Base-by-base conservation (phyloP, 441 rosid genomes). In the Gossypium gossypioides region DNA sequence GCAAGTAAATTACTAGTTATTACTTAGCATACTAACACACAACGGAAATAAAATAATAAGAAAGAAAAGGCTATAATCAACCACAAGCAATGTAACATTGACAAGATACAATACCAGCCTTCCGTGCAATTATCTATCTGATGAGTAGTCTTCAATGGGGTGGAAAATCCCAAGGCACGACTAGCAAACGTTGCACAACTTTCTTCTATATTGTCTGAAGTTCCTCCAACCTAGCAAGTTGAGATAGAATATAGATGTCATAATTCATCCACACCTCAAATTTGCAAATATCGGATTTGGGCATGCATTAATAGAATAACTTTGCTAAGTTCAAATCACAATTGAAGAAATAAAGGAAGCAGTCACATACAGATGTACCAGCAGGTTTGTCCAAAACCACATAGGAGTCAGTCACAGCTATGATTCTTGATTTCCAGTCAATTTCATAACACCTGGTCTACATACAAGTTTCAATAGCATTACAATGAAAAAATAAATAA, bases 41-140 rank as follows among this genome's bases (percentile, higher is more conserved):
- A 9, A 61, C 2, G 21, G 3, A 61, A 15, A 74, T 54, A 54
- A 76, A 46, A 34, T 19, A 55, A 55, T 55, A 55, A 21, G 60
- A 61, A 5, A 60, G 1, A 27, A 34, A 68, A 42, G 46, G 34
- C 48, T 69, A 62, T 15, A 29, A 22, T 21, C 34, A 71, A 68
- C 22, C 29, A 64, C 68, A 62, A 48, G 64, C 19, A 63, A 54
- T 0, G 51, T 18, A 55, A 13, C 18, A 34, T n/a, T 58, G 2
- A 50, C 2, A 60, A 63, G 69, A 72, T 65, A 48, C 29, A 59
- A 56, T 86, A 92, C 97, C 96, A 93, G 81, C 98, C 98, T 80
- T 89, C 98, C 40, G 97, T 85, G 81, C 98, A 93, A 70, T 93
- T 93, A 83, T 91, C 98, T 69, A 93, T 89, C 81, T 93, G 98